These are phyloP conservation scores for Brassica juncea DNA, from an alignment of 345 rosid genomes.

Conservation along the genomic window DNA sequence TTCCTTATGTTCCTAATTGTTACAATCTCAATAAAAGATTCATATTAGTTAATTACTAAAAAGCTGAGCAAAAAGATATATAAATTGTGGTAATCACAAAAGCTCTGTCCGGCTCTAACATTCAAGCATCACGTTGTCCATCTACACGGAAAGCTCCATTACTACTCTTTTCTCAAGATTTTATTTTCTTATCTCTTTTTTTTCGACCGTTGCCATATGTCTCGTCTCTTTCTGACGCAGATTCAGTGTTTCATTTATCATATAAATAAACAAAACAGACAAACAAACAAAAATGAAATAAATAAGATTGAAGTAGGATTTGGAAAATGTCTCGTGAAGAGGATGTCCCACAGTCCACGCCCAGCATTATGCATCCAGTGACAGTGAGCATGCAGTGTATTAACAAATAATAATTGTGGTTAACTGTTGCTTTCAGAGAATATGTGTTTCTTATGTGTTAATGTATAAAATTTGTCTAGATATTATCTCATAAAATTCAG, in stretches of 20 bases:
- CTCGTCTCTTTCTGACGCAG: conserved; percentile 33
- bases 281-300: conserved; percentile 3
- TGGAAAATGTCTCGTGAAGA: conserved; percentile 32
- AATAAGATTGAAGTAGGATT: conserved; percentile 23
- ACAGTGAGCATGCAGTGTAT: conserved; percentile 35
- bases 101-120: conserved; percentile 40
- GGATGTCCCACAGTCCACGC: conserved; percentile 39
- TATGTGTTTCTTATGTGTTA: neutral
- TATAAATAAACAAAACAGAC: conserved; percentile 1
- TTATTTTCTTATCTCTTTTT: conserved; percentile 13
- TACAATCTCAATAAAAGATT: conserved; percentile 29
- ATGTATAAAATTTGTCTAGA: neutral
- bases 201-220: conserved; percentile 38
- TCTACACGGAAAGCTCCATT: conserved; percentile 16
- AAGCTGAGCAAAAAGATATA: neutral
- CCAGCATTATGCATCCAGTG: conserved; percentile 26
- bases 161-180: conserved; percentile 27
- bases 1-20: conserved; percentile 26
- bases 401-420: neutral
- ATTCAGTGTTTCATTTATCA: conserved; percentile 20
- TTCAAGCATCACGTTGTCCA: conserved; percentile 37
- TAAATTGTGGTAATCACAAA: conserved; percentile 12
- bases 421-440: neutral
- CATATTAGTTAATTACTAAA: conserved; percentile 29
- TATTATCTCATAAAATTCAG: neutral